Evolutionary conservation across 805 yeast genomes (phyloP), one percentile per base, ranked within the genome.

Genomic region (Wickerhamiella galacta): DNA sequence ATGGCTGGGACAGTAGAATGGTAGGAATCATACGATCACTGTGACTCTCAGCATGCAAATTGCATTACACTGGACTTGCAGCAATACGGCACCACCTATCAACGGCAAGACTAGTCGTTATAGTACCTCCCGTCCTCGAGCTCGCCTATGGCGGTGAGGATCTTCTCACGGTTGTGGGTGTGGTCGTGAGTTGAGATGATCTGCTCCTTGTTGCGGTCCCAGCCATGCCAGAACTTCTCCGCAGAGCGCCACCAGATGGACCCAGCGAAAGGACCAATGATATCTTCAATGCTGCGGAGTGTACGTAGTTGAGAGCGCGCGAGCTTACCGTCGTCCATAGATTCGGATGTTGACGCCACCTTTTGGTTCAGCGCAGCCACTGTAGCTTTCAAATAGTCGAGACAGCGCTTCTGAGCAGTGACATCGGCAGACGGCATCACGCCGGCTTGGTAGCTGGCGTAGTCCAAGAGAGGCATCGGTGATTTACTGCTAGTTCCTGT

Each of bases 211-310:
- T 45, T 44, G 36, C 44, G 46, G 42, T 54, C 59, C 60, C 60
- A 55, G 39, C 53, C 47, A 10, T 40, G 34, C 60, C 60, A 55
- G 39, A 55, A 55, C 34, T 40, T 50, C 26, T 44, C 32, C 20
- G 59, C 53, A 16, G 44, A 35, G 27, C 30, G 32, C 29, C 35
- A 30, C 18, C 32, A 25, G 34, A 39, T 36, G 8, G 39, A 32
- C 12, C 48, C 51, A 19, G 39, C 42, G 11, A 37, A 30, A 15
- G 42, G 34, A 14, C 39, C 32, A 26, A 41, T 30, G 16, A 45
- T 32, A 25, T 38, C 32, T 9, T 43, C 35, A 29, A 48, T 23
- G 16, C 45, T 38, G 6, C 32, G 25, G 18, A 39, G 36, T 32
- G 46, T 40, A 38, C 22, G 22, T 16, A 44, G 39, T 18, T 33